phyloP scores from a whole-genome alignment of 192 early-diverging fungal genomes.

The Radiomyces spectabilis region DNA sequence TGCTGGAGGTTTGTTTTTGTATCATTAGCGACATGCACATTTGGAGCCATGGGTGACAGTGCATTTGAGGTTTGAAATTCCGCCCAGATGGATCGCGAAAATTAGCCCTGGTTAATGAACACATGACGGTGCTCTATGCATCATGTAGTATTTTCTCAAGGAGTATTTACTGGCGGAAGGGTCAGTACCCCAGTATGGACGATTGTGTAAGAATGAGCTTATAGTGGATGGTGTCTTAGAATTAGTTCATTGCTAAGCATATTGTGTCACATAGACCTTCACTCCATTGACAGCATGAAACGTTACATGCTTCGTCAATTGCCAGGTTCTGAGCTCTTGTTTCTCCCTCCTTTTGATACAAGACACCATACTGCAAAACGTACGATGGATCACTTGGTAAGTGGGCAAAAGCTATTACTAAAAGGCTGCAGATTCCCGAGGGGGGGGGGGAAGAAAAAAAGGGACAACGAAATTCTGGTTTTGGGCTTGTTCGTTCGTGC shows the following conservation, averaged over 20 bases:
- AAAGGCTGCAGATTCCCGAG: too few relatives aligned
- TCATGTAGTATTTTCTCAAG: slow-evolving; percentile 48
- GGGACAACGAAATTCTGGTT: background rate
- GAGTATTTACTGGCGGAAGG: slow-evolving; percentile 42
- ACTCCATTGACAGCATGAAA: slow-evolving; percentile 25
- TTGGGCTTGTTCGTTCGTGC: too few relatives aligned
- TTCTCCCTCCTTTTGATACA: slow-evolving; percentile 14
- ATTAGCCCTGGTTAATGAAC: too few relatives aligned
- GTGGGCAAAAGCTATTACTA: background rate
- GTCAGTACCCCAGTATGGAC: slow-evolving; percentile 15
- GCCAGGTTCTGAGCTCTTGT: slow-evolving; percentile 9
- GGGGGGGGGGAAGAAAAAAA: background rate
- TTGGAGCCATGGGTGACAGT: slow-evolving; percentile 48
- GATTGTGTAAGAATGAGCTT: slow-evolving; percentile 26
- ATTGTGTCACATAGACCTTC: slow-evolving; percentile 10
- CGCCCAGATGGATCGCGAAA: background rate
- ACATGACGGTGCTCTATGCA: too few relatives aligned
- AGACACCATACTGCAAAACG: background rate
- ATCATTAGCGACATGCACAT: slow-evolving; percentile 2
- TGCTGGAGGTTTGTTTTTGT: slow-evolving; percentile 35
- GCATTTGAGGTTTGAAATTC: slow-evolving; percentile 43
- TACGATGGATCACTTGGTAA: slow-evolving; percentile 28
- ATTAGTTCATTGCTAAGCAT: background rate
- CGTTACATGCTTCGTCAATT: slow-evolving; percentile 16
- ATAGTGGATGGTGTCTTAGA: background rate